A percentile compares a stretch with the other conserved stretches of the same genome.
These are phyloP conservation scores for Meripilus lineatus DNA, from an alignment of 1,284 basidiomycete genomes.

Conservation along the genomic window DNA sequence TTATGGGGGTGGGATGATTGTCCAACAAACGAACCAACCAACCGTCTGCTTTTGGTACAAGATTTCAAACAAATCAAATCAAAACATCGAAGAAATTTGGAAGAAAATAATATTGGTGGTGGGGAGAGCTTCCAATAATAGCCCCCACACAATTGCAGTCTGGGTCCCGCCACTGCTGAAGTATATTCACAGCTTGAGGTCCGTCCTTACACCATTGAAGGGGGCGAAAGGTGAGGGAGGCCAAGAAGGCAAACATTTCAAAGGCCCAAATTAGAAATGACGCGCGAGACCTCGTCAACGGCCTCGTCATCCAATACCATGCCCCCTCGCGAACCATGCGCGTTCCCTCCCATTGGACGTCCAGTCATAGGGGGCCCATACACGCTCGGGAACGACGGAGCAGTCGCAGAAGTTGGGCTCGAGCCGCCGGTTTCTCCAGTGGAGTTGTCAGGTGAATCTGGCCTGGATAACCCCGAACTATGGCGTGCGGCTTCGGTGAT, in stretches of 20 bases:
- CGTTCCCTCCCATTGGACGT: slow-evolving; percentile 33
- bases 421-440: slow-evolving; percentile 57
- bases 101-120: too few relatives aligned
- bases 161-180: slow-evolving; percentile 9
- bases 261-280: slow-evolving; percentile 74
- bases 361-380: slow-evolving; percentile 56
- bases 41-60: neutral
- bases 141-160: slow-evolving; percentile 7
- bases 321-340: slow-evolving; percentile 31
- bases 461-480: slow-evolving; percentile 47
- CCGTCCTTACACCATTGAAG: too few relatives aligned
- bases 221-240: neutral
- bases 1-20: too few relatives aligned
- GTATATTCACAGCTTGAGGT: slow-evolving; percentile 13
- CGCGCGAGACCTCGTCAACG: slow-evolving; percentile 69
- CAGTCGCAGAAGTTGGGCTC: slow-evolving; percentile 67
- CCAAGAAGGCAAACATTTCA: slow-evolving; percentile 25
- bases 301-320: slow-evolving; percentile 54
- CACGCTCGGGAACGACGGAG: slow-evolving; percentile 78
- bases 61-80: neutral
- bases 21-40: too few relatives aligned
- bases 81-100: too few relatives aligned
- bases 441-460: slow-evolving; percentile 74
- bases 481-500: slow-evolving; percentile 57
- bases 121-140: too few relatives aligned